Percentiles rank a stretch among this genome's conserved stretches.
These are phyloP conservation scores for Opeltia flavorubescens DNA, from an alignment of 495 filamentous ascomycete genomes.

Conservation along the genomic window DNA sequence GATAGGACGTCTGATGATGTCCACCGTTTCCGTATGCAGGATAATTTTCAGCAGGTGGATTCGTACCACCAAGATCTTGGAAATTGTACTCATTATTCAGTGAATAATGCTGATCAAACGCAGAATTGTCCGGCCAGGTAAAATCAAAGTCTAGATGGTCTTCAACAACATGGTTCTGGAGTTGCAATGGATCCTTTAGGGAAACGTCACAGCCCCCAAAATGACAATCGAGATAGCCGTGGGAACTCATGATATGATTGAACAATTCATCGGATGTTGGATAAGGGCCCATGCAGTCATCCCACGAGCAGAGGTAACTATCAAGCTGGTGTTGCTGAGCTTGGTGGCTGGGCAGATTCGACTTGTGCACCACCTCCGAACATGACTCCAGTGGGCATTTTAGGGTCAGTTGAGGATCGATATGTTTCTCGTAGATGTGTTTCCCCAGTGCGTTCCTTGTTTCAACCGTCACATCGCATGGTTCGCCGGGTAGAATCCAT, in stretches of 20 bases:
- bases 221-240: neutral
- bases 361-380: neutral
- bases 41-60: too few relatives aligned
- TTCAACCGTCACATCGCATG: neutral
- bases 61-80: too few relatives aligned
- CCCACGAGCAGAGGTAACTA: neutral
- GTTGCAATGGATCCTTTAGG: neutral
- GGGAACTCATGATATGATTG: neutral
- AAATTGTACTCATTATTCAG: too few relatives aligned
- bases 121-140: neutral
- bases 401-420: neutral
- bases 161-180: neutral
- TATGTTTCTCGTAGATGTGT: neutral
- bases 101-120: neutral
- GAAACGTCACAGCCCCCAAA: neutral
- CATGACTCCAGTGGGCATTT: neutral
- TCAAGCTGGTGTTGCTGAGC: neutral
- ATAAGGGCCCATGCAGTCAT: neutral
- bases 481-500: neutral
- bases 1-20: too few relatives aligned
- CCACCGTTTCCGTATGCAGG: too few relatives aligned
- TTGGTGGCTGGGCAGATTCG: neutral
- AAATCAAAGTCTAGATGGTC: neutral
- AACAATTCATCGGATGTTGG: neutral
- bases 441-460: neutral